A percentile compares a stretch with the other conserved stretches of the same genome.
Conservation (phyloP, 495 filamentous ascomycete species). For the Podospora anserina region DNA sequence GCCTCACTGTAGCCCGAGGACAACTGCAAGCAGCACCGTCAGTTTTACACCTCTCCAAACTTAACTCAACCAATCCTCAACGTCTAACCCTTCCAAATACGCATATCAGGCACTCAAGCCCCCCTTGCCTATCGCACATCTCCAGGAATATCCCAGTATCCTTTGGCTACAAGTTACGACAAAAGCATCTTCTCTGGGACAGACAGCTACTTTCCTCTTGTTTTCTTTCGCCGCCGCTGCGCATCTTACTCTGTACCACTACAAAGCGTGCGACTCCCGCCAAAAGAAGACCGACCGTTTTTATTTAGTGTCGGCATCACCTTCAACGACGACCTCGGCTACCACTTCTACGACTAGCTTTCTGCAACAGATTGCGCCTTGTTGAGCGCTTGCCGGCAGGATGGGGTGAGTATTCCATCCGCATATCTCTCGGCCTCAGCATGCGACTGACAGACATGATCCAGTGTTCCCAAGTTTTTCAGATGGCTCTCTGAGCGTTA, state of each 20-base stretch:
- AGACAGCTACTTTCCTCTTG: neutral
- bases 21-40: neutral
- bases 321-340: neutral
- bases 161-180: neutral
- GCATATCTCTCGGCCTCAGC: neutral
- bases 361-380: conserved; percentile 6
- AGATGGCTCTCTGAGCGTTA: conserved; percentile 98
- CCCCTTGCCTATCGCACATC: neutral
- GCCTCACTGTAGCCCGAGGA: neutral
- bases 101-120: neutral
- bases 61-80: neutral
- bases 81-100: neutral
- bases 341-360: conserved; percentile 6
- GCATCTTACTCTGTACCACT: neutral
- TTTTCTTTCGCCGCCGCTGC: neutral
- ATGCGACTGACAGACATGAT: conserved; percentile 29
- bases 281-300: conserved; percentile 34
- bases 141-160: neutral
- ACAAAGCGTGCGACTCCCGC: neutral
- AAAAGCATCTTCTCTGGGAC: neutral
- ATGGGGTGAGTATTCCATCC: conserved; percentile 29
- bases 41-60: neutral
- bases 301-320: conserved; percentile 35
- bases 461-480: conserved; percentile 92
- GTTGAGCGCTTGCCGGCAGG: conserved; percentile 14